Evolutionary conservation across 345 rosid species (phyloP).

Genomic region (Syzygium aromaticum): DNA sequence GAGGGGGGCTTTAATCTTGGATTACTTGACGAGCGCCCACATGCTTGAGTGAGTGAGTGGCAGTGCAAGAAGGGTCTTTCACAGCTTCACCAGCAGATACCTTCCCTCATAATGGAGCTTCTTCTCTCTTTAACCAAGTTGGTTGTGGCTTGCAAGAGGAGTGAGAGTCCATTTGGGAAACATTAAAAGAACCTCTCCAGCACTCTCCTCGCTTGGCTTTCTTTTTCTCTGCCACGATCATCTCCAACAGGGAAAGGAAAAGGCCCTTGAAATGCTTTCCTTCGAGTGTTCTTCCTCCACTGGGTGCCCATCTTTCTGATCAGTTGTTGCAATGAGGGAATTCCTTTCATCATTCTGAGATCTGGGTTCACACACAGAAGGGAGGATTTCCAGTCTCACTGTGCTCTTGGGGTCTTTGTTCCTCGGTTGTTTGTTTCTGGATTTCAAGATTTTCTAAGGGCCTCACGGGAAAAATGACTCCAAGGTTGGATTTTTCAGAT

Average conservation of each 20-base stretch:
- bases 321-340: background rate
- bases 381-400: background rate
- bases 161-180: background rate
- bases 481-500: conserved; percentile 54
- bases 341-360: background rate
- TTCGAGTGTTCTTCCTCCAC: background rate
- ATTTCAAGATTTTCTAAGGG: background rate
- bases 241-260: background rate
- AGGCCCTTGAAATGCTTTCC: background rate
- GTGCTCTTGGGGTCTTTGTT: background rate
- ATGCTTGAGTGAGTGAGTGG: background rate
- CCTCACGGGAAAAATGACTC: conserved; percentile 39
- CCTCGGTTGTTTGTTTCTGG: background rate
- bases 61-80: background rate
- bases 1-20: background rate
- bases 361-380: background rate
- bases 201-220: background rate
- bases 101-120: conserved; percentile 1
- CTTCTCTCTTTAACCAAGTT: background rate
- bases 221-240: background rate
- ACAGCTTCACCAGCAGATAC: conserved; percentile 1
- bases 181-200: background rate
- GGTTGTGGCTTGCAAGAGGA: background rate
- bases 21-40: background rate
- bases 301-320: background rate